Evolutionary conservation across 495 filamentous ascomycete species (phyloP), one percentile per base, ranked within the genome.

Genomic region (Letharia columbiana): DNA sequence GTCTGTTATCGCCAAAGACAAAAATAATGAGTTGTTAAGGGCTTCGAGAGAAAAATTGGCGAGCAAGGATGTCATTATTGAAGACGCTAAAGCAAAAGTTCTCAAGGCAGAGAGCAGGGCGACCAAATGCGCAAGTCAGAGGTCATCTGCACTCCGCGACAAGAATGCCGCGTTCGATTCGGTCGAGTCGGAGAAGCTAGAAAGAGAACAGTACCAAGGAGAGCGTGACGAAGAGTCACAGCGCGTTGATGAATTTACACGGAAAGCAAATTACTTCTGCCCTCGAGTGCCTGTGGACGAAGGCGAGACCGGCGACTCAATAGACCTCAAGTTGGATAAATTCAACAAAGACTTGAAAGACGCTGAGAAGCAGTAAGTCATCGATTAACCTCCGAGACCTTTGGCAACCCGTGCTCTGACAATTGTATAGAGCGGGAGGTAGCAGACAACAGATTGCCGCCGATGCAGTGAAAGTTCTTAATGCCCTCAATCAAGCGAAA

Each of bases 161-260:
- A 91, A 92, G 71, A 96, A 95, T 71, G 65, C 74, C 17, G 85
- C 86, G 3, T 71, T 88, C 37, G 78, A 81, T 18, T 69, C 61
- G 5, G 75, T 89, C 23, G 78, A 83, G 8, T 72, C 80, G 5
- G 75, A 78, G 9, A 80, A 84, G 66, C 69, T 73, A 28, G 77
- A 83, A 2, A 82, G 80, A 69, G 64, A 64, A n/a, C 70, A 67
- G 8, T 73, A 82, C 8, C 75, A 85, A 65, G 68, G 73, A 33
- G 80, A 82, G 61, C 78, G 71, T 17, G 79, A 84, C 3, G 75
- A 80, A 17, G 73, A 82, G 40, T 71, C 68, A 44, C 77, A 74
- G 4, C 66, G 67, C 3, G 80, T 92, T 20, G 70, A 76, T 0
- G 76, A 85, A 1, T 88, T 83, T 69, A 84, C 68, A n/a, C 73